phyloP scores from a whole-genome alignment of 1,139 yeast genomes.

The Williopsis jadinii region DNA sequence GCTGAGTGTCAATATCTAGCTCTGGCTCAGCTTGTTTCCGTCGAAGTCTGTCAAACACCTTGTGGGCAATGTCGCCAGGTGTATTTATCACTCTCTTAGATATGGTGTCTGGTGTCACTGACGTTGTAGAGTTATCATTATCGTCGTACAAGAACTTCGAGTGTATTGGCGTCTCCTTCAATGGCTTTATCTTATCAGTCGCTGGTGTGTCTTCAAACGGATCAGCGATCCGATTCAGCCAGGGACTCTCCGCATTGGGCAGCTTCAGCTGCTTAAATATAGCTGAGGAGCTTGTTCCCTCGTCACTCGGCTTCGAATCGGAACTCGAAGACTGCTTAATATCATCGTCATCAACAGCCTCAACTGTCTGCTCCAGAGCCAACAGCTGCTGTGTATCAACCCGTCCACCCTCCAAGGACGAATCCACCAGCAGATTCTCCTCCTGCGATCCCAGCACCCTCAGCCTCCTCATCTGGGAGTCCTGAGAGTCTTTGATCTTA shows the following conservation, averaged over 20 bases:
- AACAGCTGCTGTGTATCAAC: conserved; percentile 15
- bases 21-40: conserved; percentile 15
- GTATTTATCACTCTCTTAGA: conserved; percentile 4
- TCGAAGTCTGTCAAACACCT: conserved; percentile 17
- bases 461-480: conserved; percentile 11
- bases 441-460: conserved; percentile 13
- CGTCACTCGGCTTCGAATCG: conserved; percentile 1
- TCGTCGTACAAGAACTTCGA: neutral
- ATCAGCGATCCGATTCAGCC: conserved; percentile 16
- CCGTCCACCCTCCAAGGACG: conserved; percentile 17
- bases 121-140: neutral
- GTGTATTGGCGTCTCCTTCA: neutral
- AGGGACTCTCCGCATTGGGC: conserved; percentile 14
- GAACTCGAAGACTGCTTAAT: neutral
- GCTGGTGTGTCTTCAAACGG: conserved; percentile 16
- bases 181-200: conserved; percentile 2
- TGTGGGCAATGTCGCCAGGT: conserved; percentile 12
- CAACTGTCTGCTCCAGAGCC: conserved; percentile 7
- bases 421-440: conserved; percentile 18
- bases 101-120: conserved; percentile 8
- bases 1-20: conserved; percentile 18
- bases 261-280: conserved; percentile 5
- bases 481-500: neutral
- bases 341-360: conserved; percentile 1
- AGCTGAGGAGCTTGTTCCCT: conserved; percentile 4